These are phyloP conservation scores for Colletotrichum liriopes DNA, from an alignment of 2,329 filamentous ascomycete species.

Conservation along the genomic window DNA sequence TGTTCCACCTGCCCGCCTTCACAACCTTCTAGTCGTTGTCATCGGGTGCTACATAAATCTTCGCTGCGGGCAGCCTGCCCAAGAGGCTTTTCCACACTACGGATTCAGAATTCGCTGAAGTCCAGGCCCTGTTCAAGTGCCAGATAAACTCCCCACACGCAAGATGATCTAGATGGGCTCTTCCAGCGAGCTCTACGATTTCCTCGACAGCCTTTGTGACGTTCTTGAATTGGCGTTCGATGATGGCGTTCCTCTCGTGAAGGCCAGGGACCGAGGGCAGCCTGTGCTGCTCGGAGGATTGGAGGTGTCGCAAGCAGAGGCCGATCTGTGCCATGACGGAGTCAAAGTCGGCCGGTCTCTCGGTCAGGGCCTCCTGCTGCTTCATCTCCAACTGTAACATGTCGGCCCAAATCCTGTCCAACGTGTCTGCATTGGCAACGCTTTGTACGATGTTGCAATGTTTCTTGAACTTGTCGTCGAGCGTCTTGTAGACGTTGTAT, in stretches of 20 bases:
- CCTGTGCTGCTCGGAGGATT: neutral
- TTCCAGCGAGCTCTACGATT: slow-evolving; percentile 12
- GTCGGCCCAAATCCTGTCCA: slow-evolving; percentile 29
- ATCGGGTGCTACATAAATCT: neutral
- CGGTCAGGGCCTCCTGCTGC: neutral
- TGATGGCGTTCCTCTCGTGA: neutral
- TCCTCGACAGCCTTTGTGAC: slow-evolving; percentile 27
- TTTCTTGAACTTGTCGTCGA: slow-evolving; percentile 1
- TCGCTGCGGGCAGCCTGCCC: neutral
- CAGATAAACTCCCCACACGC: slow-evolving; percentile 15
- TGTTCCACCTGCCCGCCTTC: neutral
- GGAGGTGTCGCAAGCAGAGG: slow-evolving; percentile 26
- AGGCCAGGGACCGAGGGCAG: neutral
- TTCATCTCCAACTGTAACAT: slow-evolving; percentile 9
- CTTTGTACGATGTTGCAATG: neutral
- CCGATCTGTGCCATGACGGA: slow-evolving; percentile 18
- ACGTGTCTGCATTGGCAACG: slow-evolving; percentile 17
- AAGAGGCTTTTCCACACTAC: slow-evolving; percentile 14
- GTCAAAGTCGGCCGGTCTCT: slow-evolving; percentile 3
- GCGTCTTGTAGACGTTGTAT: slow-evolving; percentile 16
- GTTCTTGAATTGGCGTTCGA: slow-evolving; percentile 17
- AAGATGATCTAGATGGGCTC: slow-evolving; percentile 7
- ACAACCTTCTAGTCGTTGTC: neutral
- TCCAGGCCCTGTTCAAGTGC: slow-evolving; percentile 13
- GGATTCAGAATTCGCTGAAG: slow-evolving; percentile 10